Evolutionary conservation across 164 flowering plant species (phyloP), one percentile per base, ranked within the genome.

Genomic region (Tetrastigma voinierianum): DNA sequence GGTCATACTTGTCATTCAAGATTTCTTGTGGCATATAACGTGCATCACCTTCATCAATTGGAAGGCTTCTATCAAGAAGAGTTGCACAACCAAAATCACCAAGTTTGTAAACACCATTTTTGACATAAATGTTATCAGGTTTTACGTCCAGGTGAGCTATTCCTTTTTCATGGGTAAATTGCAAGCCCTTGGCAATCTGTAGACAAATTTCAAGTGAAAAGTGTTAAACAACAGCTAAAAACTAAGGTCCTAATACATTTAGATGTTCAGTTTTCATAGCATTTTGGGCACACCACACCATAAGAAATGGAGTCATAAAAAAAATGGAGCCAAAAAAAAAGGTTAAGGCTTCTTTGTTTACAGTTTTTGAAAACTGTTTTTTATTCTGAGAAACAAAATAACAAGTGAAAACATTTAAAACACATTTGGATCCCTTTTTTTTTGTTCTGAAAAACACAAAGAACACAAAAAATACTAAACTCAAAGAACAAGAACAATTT

Each of bases 1-100:
- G 75, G 69, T 95, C 97, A 71, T 84, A 88, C 20, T 84, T 78
- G 61, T 90, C 96, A 67, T 92, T 95, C 58, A 95, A 71, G 58
- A 95, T 89, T 82, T 95, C 99, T 62, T 76, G 92, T 67, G 99
- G 97, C 97, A 90, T 89, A 72, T 95, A 95, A 1, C 98, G 91
- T 19, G 93, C 96, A 85, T 95, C 99, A 2, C 99, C 98, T 74
- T 92, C 99, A 74, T 95, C 99, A 64, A 92, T 77, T 10, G 97
- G 90, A 54, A 95, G 75, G 77, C 89, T 90, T 57, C 77, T 72
- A 69, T 92, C 80, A 2, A 90, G 70, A 13, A 82, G 90, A 25
- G 94, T 92, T 45, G 97, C 93, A 78, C 97, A 89, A 64, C 99
- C 99, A 76, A 95, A 90, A 74, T 95, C 99, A 52, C 99, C 99